Conservation (phyloP, 352 stramenopile species). For the Globisporangium sylvaticum region DNA sequence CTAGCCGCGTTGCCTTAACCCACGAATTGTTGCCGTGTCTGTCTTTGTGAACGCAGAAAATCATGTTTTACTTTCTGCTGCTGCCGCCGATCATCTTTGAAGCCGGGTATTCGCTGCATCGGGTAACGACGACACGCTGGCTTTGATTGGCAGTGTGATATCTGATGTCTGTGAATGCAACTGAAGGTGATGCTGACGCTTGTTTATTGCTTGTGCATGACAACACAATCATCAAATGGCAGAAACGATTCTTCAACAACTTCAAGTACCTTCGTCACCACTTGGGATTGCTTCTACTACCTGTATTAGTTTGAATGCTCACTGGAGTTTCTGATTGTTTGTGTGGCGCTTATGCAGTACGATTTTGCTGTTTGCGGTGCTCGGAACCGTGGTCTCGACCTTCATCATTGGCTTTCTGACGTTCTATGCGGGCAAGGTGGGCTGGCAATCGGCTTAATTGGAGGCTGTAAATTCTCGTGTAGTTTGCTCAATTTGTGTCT, state of each 20-base stretch:
- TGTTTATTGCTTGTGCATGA: not conserved
- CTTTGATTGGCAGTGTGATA: not conserved
- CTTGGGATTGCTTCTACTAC: not conserved
- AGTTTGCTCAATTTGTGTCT: not conserved
- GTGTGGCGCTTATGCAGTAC: slow-evolving; percentile 41
- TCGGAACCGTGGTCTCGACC: slow-evolving; percentile 94
- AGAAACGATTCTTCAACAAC: slow-evolving; percentile 96
- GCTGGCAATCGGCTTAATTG: not conserved
- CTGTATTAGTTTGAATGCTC: no score
- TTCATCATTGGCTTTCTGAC: slow-evolving; percentile 94
- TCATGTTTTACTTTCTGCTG: slow-evolving; percentile 96
- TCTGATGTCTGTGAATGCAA: not conserved
- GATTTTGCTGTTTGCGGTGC: slow-evolving; percentile 93
- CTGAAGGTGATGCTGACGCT: not conserved
- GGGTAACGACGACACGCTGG: slow-evolving; percentile 23
- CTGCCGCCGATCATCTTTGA: slow-evolving; percentile 98
- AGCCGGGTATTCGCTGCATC: slow-evolving; percentile 91
- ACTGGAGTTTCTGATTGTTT: not conserved
- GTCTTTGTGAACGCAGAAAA: slow-evolving; percentile 33
- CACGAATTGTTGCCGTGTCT: not conserved
- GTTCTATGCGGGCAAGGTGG: slow-evolving; percentile 78
- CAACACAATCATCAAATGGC: not conserved
- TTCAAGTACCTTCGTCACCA: slow-evolving; percentile 56
- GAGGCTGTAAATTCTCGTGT: not conserved
- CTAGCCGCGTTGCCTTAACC: no score